phyloP scores from a whole-genome alignment of 2,329 filamentous ascomycete genomes.

The Peltaster fructicola region DNA sequence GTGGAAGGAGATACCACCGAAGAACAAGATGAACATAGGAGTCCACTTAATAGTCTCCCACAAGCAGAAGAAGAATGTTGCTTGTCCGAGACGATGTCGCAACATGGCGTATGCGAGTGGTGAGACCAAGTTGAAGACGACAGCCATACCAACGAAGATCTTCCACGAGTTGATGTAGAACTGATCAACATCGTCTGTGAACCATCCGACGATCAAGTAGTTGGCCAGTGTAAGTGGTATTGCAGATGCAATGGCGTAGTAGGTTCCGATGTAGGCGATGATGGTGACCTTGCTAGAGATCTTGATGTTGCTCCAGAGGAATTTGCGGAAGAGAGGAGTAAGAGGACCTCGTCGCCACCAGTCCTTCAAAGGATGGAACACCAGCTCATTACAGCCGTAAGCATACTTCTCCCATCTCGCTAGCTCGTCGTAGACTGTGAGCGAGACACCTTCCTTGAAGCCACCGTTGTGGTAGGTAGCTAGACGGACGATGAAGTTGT shows the following conservation, averaged over 20 bases:
- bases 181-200: conserved; percentile 46
- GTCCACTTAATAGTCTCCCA: conserved; percentile 46
- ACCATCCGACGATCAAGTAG: conserved; percentile 57
- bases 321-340: conserved; percentile 44
- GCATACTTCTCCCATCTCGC: conserved; percentile 59
- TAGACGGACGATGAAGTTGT: conserved; percentile 49
- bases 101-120: conserved; percentile 44
- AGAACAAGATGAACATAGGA: conserved; percentile 56
- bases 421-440: conserved; percentile 57
- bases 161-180: conserved; percentile 52
- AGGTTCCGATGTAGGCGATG: conserved; percentile 52
- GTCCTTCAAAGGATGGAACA: conserved; percentile 47
- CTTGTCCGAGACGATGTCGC: conserved; percentile 42
- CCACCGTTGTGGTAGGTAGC: conserved; percentile 51
- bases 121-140: conserved; percentile 46
- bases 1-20: conserved; percentile 66
- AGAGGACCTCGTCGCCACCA: conserved; percentile 48
- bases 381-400: conserved; percentile 52
- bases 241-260: conserved; percentile 52
- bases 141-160: conserved; percentile 43
- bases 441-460: conserved; percentile 56
- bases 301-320: conserved; percentile 43
- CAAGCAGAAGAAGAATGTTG: conserved; percentile 31
- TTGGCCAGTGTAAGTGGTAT: conserved; percentile 51
- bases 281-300: conserved; percentile 54